A percentile compares a stretch with the other conserved stretches of the same genome.
Conservation (phyloP, 257 asterid species). For the Solanum tacnaense region DNA sequence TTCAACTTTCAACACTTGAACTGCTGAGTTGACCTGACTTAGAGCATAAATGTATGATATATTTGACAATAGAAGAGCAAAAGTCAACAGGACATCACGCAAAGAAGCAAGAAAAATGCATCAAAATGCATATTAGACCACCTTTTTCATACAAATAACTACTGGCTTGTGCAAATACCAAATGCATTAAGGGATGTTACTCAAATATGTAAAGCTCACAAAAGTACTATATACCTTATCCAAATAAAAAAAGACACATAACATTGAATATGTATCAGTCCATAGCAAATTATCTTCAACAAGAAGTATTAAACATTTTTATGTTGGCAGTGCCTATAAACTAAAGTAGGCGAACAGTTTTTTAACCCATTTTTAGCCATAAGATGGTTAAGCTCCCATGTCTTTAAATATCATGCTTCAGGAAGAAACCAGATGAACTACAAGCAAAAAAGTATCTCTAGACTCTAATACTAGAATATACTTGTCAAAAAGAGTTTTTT, state of each 20-base stretch:
- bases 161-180: neutral
- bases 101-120: neutral
- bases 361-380: neutral
- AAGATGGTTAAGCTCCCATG: neutral
- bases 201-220: neutral
- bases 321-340: neutral
- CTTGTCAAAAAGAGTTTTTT: too few relatives aligned
- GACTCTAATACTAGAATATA: neutral
- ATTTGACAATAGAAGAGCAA: neutral
- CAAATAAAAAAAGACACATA: neutral
- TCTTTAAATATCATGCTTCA: neutral
- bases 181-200: neutral
- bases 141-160: neutral
- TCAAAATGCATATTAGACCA: neutral
- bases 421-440: neutral
- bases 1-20: neutral
- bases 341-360: neutral
- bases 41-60: neutral
- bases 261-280: neutral
- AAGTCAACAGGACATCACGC: neutral
- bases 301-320: neutral
- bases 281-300: neutral
- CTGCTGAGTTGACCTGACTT: neutral
- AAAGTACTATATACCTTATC: neutral
- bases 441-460: neutral